A percentile compares a stretch with the other conserved stretches of the same genome.
Conservation (phyloP, 257 asterid species). For the Solanum chaucha region DNA sequence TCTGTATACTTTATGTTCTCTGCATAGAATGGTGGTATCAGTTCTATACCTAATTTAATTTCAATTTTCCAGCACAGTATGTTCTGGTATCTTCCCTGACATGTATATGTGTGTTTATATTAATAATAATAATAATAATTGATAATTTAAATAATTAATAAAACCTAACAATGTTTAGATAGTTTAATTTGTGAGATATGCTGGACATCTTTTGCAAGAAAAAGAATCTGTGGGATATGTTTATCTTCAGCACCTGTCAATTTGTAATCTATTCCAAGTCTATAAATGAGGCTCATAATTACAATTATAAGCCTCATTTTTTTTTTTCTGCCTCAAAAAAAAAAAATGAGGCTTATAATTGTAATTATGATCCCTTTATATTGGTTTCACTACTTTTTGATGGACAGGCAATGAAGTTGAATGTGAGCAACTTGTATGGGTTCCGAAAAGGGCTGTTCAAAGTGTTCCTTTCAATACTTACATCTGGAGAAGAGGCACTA, state of each 20-base stretch:
- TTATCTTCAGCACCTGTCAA: background rate
- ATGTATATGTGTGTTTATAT: background rate
- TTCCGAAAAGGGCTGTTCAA: conserved; percentile 65
- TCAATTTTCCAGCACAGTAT: background rate
- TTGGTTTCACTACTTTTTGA: conserved; percentile 8
- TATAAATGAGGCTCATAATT: background rate
- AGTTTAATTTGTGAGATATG: background rate
- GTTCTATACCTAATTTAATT: background rate
- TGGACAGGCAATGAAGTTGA: conserved; percentile 96
- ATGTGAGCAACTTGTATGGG: conserved; percentile 96
- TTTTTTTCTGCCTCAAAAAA: too few species aligned
- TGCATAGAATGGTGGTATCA: background rate
- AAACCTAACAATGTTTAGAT: background rate
- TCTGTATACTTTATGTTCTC: background rate
- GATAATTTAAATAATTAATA: background rate
- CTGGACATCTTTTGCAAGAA: background rate
- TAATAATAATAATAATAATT: background rate
- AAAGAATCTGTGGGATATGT: background rate
- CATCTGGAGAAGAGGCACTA: conserved; percentile 97
- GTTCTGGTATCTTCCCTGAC: background rate
- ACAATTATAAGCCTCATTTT: background rate
- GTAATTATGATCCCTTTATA: background rate
- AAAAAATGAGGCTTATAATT: background rate
- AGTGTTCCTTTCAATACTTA: conserved; percentile 88
- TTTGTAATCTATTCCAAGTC: background rate